phyloP scores from a whole-genome alignment of 1,284 basidiomycete species.

The Mycena sp. region DNA sequence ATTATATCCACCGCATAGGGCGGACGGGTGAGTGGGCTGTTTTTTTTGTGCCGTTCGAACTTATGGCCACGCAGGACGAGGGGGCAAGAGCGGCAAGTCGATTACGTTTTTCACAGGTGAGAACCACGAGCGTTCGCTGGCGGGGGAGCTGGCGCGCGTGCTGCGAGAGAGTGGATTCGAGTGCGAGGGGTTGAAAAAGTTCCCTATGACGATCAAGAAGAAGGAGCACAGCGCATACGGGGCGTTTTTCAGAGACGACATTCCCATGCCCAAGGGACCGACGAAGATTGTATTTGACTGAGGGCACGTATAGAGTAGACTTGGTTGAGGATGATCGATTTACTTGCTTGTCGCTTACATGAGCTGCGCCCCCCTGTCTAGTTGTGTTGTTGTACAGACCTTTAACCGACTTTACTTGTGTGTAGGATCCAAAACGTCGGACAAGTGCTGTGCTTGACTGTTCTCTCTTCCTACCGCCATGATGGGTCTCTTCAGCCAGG shows the following conservation, averaged over 20 bases:
- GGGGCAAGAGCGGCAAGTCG: conserved; percentile 90
- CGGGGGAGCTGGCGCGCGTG: conserved; percentile 94
- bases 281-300: conserved; percentile 90
- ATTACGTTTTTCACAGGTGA: conserved; percentile 98
- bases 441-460: conserved; percentile 28
- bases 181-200: conserved; percentile 84
- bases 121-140: conserved; percentile 85
- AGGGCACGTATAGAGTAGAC: conserved; percentile 21
- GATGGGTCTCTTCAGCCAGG: conserved; percentile 82
- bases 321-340: background rate
- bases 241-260: conserved; percentile 87
- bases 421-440: background rate
- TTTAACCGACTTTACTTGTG: no score
- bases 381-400: no score
- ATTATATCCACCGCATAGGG: conserved; percentile 98
- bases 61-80: conserved; percentile 70
- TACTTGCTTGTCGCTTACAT: no score
- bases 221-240: conserved; percentile 88
- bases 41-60: conserved; percentile 12
- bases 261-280: conserved; percentile 77
- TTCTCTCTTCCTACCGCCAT: conserved; percentile 50
- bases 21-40: conserved; percentile 73
- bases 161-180: conserved; percentile 89
- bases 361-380: background rate
- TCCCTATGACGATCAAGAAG: conserved; percentile 98